A percentile compares a stretch with the other conserved stretches of the same genome.
Conservation (phyloP, 805 yeast genomes). For the Metschnikowia gelsemii region DNA sequence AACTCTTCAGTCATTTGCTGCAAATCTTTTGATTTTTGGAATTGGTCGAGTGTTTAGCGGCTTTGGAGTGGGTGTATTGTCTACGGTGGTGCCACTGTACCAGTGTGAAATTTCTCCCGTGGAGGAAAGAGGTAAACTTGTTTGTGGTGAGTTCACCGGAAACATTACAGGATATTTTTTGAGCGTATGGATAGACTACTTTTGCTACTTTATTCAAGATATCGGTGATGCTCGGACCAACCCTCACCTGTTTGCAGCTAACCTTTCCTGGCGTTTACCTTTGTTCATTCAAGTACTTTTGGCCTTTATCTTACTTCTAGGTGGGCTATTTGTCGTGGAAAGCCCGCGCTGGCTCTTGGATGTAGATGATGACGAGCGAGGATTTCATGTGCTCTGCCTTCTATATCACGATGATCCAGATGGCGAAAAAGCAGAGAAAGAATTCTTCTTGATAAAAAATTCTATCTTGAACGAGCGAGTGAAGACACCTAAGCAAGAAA, state of each 20-base stretch:
- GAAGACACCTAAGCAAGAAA: slow-evolving; percentile 36
- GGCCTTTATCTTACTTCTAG: slow-evolving; percentile 65
- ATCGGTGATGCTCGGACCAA: slow-evolving; percentile 42
- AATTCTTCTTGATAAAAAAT: slow-evolving; percentile 48
- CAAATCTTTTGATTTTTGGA: slow-evolving; percentile 55
- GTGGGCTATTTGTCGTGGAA: slow-evolving; percentile 79
- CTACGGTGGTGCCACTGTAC: slow-evolving; percentile 83
- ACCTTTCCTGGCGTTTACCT: slow-evolving; percentile 75
- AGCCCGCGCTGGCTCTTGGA: slow-evolving; percentile 89
- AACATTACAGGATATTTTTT: slow-evolving; percentile 78
- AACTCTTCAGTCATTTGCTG: slow-evolving; percentile 37
- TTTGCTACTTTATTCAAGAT: slow-evolving; percentile 62
- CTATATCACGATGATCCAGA: slow-evolving; percentile 34
- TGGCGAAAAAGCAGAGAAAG: slow-evolving; percentile 35
- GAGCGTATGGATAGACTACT: slow-evolving; percentile 86
- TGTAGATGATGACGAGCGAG: slow-evolving; percentile 66
- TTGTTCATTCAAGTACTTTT: slow-evolving; percentile 72
- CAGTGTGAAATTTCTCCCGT: slow-evolving; percentile 89
- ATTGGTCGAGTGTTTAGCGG: slow-evolving; percentile 78
- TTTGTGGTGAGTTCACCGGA: slow-evolving; percentile 86
- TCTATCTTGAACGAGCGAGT: slow-evolving; percentile 41
- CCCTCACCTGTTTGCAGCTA: slow-evolving; percentile 38
- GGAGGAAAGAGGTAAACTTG: slow-evolving; percentile 78
- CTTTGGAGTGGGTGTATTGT: slow-evolving; percentile 80
- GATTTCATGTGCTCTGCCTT: slow-evolving; percentile 39